Evolutionary conservation across 805 yeast genomes (phyloP), one percentile per base, ranked within the genome.

Genomic region (Blastobotrys americana): DNA sequence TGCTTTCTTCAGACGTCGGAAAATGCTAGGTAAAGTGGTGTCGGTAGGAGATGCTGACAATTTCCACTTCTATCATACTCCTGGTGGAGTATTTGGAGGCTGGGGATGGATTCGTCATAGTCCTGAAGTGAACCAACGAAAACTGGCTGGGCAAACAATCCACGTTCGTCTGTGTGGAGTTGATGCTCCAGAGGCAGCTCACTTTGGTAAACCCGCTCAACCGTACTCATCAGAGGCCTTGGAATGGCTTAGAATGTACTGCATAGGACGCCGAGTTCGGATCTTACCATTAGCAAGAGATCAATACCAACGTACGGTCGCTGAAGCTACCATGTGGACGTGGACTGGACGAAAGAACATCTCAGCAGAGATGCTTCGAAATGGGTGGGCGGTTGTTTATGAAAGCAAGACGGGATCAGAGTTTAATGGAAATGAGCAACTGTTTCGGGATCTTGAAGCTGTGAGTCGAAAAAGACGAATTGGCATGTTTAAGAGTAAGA

Each of bases 41-140:
- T 70, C 93, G 2, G 97, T 89, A 0, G 96, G 96, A 0, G 97
- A 89, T 62, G 96, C 95, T 13, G 98, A 93, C 61, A 90, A 90
- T 61, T 90, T 93, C 64, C 84, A 89, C 48, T 77, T 93, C 51
- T 93, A 72, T 58, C 98, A 93, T 60, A 79, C 94, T 0, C 98
- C 98, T 0, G 97, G 97, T 3, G 97, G 98, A 0, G 49, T 72
- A 0, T 55, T 80, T 1, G 77, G 82, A 2, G 98, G 98, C 0
- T 93, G 98, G 98, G 89, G 94, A 9, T 85, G 95, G 95, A 58
- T 85, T 19, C 67, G 98, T 27, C 53, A 61, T 9, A 69, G 77
- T 0, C 97, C 97, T 0, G 62, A 66, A 8, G 63, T 72, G 4
- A 73, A 74, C 55, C 61, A 45, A 55, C 73, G 65, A 39, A 72